Base-by-base conservation (phyloP, 805 yeast species). In the Torulaspora quercuum region DNA sequence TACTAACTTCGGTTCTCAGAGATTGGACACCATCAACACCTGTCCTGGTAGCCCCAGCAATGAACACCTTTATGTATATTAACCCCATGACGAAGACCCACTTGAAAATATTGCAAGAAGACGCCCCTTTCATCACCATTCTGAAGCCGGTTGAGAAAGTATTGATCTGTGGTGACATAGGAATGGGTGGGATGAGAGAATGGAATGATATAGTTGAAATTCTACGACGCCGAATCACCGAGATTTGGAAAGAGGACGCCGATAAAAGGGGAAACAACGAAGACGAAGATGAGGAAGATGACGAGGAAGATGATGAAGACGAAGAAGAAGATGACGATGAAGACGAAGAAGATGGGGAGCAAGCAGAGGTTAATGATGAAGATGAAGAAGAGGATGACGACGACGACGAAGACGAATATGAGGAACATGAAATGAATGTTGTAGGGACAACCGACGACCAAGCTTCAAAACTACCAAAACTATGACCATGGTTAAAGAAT, bases 161-260 rank as follows among this genome's bases (percentile, higher is more conserved):
- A 46, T 70, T 66, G 65, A 82, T 63, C 12, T 83, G 87, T 65
- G 94, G 94, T 51, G 94, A 84, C 55, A 82, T 84, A 45, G 92
- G 92, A 9, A 82, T 84, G 92, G 94, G 94, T 28, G 94, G 94
- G 20, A 84, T 84, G 94, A 74, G 87, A 70, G 92, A 83, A 53
- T 83, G 87, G 82, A 78, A 78, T 53, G 92, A 82, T 52, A 76
- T 84, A 42, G 90, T 82, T 6, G 86, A 81, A 51, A 73, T 76
- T 14, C 39, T 74, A 42, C 61, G 67, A 23, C 58, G 59, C 44
- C 64, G 64, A 48, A 53, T 68, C 39, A 45, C 47, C 6, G 63
- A 55, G 24, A 49, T 57, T 3, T 46, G 46, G 14, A 42, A 29
- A 14, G 25, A 32, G n/a, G 75, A 70, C 3, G 75, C 70, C 1